Base-by-base conservation (phyloP, 768 basidiomycete species). In the Tulasnella sp. region DNA sequence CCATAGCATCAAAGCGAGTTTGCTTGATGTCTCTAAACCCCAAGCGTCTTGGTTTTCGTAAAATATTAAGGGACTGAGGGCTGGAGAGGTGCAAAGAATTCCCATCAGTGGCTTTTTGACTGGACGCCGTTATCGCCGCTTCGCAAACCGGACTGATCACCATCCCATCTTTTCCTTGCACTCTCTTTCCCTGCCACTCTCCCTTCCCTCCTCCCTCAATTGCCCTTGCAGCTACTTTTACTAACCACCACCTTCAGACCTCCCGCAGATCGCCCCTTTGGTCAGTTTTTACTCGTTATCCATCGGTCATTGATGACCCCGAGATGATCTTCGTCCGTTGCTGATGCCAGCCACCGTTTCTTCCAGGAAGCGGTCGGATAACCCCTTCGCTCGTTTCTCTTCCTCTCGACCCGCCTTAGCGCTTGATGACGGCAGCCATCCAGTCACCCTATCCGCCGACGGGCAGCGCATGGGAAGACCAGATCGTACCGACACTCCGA, bases 401-500 rank as follows among this genome's bases (percentile, higher is more conserved):
- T 59, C 32, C 52, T 59, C 22, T 29, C 52, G 52, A 59, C 64
- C 19, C 5, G 36, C 36, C 16, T 29, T 29, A n/a, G 67, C 42
- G 29, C 34, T 34, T 22, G 26, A 70, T 70, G 69, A 47, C 69
- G 8, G 34, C 44, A 19, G 71, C 71, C 62, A 34, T 74, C 42
- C 35, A 72, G 37, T 41, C 70, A 32, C 34, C 62, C 26, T 52
- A 72, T 34, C 34, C 62, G n/a, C 40, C 67, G 32, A 52, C 35
- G 32, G 52, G 52, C 26, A 68, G 29, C 39, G 72, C 86, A 41
- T 93, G 91, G 90, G 91, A 92, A 79, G 90, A 91, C 77, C 86
- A 86, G 40, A 91, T 93, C 71, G 92, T 93, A 36, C 92, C 91
- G 70, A 84, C 89, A 44, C 83, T 93, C 41, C 85, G 91, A 76